phyloP scores from a whole-genome alignment of 192 early-diverging fungal genomes.

The Coemansia sp. region DNA sequence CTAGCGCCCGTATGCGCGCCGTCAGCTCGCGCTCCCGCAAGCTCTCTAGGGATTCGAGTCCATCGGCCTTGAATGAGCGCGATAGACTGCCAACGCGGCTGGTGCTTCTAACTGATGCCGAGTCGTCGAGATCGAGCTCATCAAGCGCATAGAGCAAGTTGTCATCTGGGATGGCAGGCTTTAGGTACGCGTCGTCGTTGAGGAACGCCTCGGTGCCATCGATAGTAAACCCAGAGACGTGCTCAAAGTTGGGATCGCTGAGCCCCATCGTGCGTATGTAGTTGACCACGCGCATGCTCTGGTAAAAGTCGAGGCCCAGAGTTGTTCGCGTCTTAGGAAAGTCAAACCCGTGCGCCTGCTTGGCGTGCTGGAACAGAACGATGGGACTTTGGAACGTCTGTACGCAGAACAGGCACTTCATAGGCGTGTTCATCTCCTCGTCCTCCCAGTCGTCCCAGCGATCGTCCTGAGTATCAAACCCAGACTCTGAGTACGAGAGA shows the following conservation, averaged over 20 bases:
- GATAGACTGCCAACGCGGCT: conserved; percentile 10
- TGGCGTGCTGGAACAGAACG: conserved; percentile 64
- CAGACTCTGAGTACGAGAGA: conserved; percentile 51
- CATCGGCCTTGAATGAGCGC: conserved; percentile 9
- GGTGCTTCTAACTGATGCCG: conserved; percentile 19
- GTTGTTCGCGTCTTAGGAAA: conserved; percentile 54
- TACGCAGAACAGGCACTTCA: conserved; percentile 74
- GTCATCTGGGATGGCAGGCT: conserved; percentile 68
- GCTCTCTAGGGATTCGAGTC: conserved; percentile 32
- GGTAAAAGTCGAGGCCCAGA: conserved; percentile 80
- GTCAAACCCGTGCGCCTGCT: conserved; percentile 63
- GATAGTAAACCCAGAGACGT: conserved; percentile 38
- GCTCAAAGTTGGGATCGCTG: conserved; percentile 26
- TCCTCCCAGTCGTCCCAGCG: conserved; percentile 75
- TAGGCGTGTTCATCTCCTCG: conserved; percentile 56
- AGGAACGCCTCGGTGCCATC: conserved; percentile 58
- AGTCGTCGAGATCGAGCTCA: conserved; percentile 63
- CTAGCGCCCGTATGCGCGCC: conserved; percentile 54
- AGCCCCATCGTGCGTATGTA: conserved; percentile 49
- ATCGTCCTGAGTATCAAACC: conserved; percentile 56
- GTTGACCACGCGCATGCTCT: conserved; percentile 59
- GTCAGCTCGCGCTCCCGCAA: conserved; percentile 59
- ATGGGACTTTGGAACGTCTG: conserved; percentile 52
- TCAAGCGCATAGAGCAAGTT: conserved; percentile 72
- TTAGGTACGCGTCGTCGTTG: conserved; percentile 65